Conservation (phyloP, 1,139 yeast species). For the Wickerhamomyces sp. region DNA sequence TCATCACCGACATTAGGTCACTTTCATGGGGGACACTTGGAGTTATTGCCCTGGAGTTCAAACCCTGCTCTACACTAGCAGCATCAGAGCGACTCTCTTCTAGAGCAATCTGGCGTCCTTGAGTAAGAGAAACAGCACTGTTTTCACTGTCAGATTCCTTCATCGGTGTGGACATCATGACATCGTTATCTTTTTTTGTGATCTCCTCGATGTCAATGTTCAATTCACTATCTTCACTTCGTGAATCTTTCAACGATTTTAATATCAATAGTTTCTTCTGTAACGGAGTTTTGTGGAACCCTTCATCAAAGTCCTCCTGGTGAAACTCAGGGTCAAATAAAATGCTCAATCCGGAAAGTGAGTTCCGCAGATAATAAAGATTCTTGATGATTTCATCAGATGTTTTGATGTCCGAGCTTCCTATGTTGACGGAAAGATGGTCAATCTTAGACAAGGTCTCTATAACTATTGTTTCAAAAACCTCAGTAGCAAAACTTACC, state of each 20-base stretch:
- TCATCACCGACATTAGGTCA: conserved; percentile 24
- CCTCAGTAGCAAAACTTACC: conserved; percentile 54
- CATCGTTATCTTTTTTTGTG: conserved; percentile 11
- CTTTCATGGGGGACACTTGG: conserved; percentile 26
- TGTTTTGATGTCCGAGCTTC: conserved; percentile 15
- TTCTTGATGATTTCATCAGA: conserved; percentile 51
- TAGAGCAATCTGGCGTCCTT: no score
- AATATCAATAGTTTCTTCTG: conserved; percentile 29
- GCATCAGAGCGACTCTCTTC: not conserved
- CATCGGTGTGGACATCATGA: conserved; percentile 34
- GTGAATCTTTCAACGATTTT: conserved; percentile 29
- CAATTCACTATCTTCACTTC: conserved; percentile 28
- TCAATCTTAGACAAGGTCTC: conserved; percentile 41
- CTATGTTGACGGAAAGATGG: conserved; percentile 22
- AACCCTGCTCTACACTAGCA: conserved; percentile 18
- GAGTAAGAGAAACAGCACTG: conserved; percentile 7
- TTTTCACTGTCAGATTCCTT: conserved; percentile 21
- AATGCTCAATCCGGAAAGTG: conserved; percentile 69
- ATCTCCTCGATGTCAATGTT: conserved; percentile 32
- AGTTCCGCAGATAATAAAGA: conserved; percentile 53
- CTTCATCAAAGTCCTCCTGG: conserved; percentile 22
- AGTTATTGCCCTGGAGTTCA: conserved; percentile 21
- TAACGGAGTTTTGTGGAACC: conserved; percentile 19
- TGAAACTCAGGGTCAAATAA: conserved; percentile 64
- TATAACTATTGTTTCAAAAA: conserved; percentile 48